A percentile compares a stretch with the other conserved stretches of the same genome.
These are phyloP conservation scores for Trichoderma sp. DNA, from an alignment of 2,329 filamentous ascomycete genomes.

Conservation along the genomic window DNA sequence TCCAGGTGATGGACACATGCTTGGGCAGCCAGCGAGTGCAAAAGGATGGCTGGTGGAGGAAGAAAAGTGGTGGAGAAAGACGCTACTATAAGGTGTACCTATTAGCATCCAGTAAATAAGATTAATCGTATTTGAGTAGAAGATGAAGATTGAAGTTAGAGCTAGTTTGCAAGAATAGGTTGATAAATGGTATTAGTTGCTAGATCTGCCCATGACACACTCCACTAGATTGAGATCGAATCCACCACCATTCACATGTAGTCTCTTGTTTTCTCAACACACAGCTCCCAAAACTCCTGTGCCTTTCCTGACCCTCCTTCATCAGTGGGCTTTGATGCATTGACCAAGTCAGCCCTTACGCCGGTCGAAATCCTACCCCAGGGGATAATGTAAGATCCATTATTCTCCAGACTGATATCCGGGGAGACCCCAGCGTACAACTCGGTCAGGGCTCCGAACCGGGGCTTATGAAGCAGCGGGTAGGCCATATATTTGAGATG, in stretches of 20 bases:
- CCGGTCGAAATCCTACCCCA: constrained; percentile 29
- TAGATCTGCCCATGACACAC: not conserved
- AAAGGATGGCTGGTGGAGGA: constrained; percentile 43
- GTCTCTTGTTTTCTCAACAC: constrained; percentile 22
- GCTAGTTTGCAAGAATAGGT: not conserved
- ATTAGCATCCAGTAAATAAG: not conserved
- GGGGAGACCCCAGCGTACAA: constrained; percentile 40
- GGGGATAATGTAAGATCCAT: constrained; percentile 32
- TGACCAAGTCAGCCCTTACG: constrained; percentile 30
- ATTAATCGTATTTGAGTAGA: not conserved
- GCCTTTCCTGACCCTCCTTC: constrained; percentile 31
- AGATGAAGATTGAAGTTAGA: not conserved
- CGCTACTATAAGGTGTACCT: constrained; percentile 25
- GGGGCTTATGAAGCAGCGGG: constrained; percentile 31
- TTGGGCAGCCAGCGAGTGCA: constrained; percentile 41
- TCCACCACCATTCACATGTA: not conserved
- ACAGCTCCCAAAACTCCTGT: constrained; percentile 33
- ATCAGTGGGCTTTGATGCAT: constrained; percentile 27
- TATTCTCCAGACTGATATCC: constrained; percentile 34
- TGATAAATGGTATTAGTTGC: not conserved
- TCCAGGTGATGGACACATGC: constrained; percentile 52
- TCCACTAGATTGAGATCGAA: not conserved
- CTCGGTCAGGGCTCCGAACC: constrained; percentile 41
- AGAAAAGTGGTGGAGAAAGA: constrained; percentile 48
- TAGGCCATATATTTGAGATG: constrained; percentile 27